Percentiles rank a stretch among this genome's conserved stretches.
Conservation (phyloP, 495 filamentous ascomycete genomes). For the Xylaria sp. region DNA sequence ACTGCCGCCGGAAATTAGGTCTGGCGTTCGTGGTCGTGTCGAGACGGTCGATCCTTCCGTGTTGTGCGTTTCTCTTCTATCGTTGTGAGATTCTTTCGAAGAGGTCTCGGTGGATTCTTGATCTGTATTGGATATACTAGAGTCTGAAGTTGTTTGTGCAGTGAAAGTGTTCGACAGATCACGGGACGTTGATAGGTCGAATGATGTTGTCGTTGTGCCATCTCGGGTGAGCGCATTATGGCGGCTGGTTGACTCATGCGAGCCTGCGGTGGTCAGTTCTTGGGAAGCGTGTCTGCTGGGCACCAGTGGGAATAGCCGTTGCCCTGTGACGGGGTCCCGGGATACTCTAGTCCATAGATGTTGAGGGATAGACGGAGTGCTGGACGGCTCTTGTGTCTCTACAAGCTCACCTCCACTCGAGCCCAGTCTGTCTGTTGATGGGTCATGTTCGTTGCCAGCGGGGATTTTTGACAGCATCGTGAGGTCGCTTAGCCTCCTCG, state of each 20-base stretch:
- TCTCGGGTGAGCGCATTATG: constrained; percentile 2
- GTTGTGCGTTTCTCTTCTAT: constrained; percentile 26
- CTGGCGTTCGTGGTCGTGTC: constrained; percentile 25
- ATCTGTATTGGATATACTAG: neutral
- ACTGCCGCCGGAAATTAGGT: constrained; percentile 16
- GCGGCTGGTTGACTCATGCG: neutral
- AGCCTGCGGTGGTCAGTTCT: constrained; percentile 18
- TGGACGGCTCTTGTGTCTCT: constrained; percentile 3
- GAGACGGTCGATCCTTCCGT: constrained; percentile 24
- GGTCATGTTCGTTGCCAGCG: constrained; percentile 15
- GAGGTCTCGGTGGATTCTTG: constrained; percentile 18
- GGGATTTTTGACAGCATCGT: neutral
- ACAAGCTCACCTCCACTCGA: constrained; percentile 8
- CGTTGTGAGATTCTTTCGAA: neutral
- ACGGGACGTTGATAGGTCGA: constrained; percentile 6
- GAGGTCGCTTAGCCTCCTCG: constrained; percentile 16
- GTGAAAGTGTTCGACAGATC: constrained; percentile 15
- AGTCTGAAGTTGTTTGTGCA: constrained; percentile 9
- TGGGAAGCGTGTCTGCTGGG: neutral
- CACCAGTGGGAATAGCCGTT: constrained; percentile 37
- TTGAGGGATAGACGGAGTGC: constrained; percentile 25
- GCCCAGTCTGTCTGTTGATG: constrained; percentile 5
- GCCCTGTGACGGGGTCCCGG: constrained; percentile 31
- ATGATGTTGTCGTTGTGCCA: constrained; percentile 2
- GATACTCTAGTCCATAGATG: constrained; percentile 29